phyloP scores from a whole-genome alignment of 2,329 filamentous ascomycete genomes.

The Aspergillus thermomutatus region DNA sequence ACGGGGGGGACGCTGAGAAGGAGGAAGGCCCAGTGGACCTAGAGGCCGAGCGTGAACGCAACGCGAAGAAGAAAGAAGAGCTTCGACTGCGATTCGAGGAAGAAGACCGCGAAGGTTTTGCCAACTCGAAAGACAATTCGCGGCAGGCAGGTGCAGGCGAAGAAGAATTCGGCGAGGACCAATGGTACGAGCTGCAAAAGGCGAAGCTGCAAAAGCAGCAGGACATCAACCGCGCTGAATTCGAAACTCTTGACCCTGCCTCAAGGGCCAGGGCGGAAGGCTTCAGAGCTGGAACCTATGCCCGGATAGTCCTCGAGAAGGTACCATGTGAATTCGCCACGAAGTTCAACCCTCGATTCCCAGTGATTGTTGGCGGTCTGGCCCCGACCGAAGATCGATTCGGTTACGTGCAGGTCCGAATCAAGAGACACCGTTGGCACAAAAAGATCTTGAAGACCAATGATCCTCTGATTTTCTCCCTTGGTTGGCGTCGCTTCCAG shows the following conservation, averaged over 20 bases:
- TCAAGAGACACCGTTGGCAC: conserved; percentile 98
- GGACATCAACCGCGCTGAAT: conserved; percentile 94
- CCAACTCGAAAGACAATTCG: conserved; percentile 77
- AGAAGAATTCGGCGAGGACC: conserved; percentile 86
- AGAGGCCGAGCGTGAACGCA: conserved; percentile 86
- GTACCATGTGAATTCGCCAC: conserved; percentile 88
- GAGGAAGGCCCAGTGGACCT: conserved; percentile 49
- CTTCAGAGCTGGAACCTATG: conserved; percentile 87
- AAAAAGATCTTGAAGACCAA: conserved; percentile 99
- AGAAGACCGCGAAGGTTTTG: conserved; percentile 92
- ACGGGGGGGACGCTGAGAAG: conserved; percentile 49
- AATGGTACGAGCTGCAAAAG: conserved; percentile 98
- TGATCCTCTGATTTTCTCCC: conserved; percentile 92
- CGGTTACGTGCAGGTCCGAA: conserved; percentile 89
- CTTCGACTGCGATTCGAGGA: conserved; percentile 93
- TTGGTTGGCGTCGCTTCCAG: conserved; percentile 96
- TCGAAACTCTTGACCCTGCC: conserved; percentile 77
- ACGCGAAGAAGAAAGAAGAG: conserved; percentile 90
- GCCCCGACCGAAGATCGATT: conserved; percentile 92
- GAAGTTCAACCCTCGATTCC: conserved; percentile 76
- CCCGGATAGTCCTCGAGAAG: conserved; percentile 81
- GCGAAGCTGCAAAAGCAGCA: conserved; percentile 91
- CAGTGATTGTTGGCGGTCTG: conserved; percentile 86
- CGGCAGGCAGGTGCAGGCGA: conserved; percentile 65
- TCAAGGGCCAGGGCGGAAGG: conserved; percentile 85